Evolutionary conservation across 2,329 filamentous ascomycete species (phyloP), one percentile per base, ranked within the genome.

Genomic region (Alternaria rosae): DNA sequence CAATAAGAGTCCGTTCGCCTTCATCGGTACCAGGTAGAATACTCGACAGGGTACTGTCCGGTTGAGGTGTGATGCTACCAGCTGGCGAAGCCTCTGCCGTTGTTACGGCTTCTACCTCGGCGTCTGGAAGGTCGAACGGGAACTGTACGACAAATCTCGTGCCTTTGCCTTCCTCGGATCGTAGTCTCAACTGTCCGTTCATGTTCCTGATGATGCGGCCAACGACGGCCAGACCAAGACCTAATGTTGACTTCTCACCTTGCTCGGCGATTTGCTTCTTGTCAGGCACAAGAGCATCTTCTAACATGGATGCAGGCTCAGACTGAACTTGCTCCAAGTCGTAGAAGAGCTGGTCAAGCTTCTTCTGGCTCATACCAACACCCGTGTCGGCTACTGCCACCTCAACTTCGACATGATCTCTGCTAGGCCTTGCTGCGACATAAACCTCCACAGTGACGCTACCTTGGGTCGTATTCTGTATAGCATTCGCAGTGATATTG

Each of bases 181-280:
- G 94, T 1, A 97, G 81, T 2, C 92, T 88, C 28, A 97, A 79
- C 72, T 97, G 93, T 0, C 93, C 94, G 61, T 94, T 90, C 92
- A 97, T 95, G 72, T 93, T 97, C n/a, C 89, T 87, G 30, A 97
- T 85, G 35, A 93, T 92, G 38, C 93, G 88, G 15, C 92, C 91
- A n/a, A 97, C 93, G 12, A 96, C 85, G 0, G 93, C 93, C n/a
- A 97, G 84, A 0, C 93, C 94, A 10, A 97, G 85, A 0, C 94
- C 94, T 1, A 97, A 79, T 0, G 88, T 89, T 10, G 82, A 80
- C 54, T 82, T 82, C 8, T 80, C 73, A 5, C 70, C 64, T 10
- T 76, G 67, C 5, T 70, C 71, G 54, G 59, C 73, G 2, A 76
- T 44, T 5, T 71, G 66, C 32, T 79, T 78, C 3, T 77, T 64